Base-by-base conservation (phyloP, 2,329 filamentous ascomycete species). In the Paracoccidioides lutzii region DNA sequence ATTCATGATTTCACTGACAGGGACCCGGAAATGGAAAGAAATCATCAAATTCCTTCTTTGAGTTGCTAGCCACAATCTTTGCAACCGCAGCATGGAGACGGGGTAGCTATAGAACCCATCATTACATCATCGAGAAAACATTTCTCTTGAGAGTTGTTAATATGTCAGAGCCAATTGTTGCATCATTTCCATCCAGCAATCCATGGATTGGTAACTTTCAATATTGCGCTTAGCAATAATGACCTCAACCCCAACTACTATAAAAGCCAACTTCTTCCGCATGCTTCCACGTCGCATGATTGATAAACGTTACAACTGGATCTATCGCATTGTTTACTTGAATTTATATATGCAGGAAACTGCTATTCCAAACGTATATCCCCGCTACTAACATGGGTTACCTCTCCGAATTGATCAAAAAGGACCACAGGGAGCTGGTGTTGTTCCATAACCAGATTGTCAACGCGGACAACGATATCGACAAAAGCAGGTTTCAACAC, bases 401-500 rank as follows among this genome's bases (percentile, higher is more conserved):
- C 33, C 60, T 68, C 52, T 67, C 67, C 22, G 69, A 74, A 35
- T 62, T 64, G 4, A 72, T 77, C 59, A 68, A 65, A 45, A 60
- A 66, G 32, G 74, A 76, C 59, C 73, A 76, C 56, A 64, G 64
- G 9, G 66, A 73, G 28, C 61, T 76, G 14, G 67, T 73, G 56
- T 56, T 65, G 1, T 74, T 70, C 59, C 76, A 76, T 63, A 64
- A 73, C 28, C 68, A 71, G n/a, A 68, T 78, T 37, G 57, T 73
- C 58, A 68, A 68, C 48, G 65, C 72, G 3, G 64, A 60, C 15
- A 70, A 77, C 50, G 60, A 61, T 38, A 75, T 76, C 38, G 67
- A 73, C 32, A 69, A 74, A 55, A 66, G 65, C 5, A 69, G 73
- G 9, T 78, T 68, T 54, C 73, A 75, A 57, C 78, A 79, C 56